phyloP scores from a whole-genome alignment of 805 yeast species.

The Komagataella pseudopastoris region DNA sequence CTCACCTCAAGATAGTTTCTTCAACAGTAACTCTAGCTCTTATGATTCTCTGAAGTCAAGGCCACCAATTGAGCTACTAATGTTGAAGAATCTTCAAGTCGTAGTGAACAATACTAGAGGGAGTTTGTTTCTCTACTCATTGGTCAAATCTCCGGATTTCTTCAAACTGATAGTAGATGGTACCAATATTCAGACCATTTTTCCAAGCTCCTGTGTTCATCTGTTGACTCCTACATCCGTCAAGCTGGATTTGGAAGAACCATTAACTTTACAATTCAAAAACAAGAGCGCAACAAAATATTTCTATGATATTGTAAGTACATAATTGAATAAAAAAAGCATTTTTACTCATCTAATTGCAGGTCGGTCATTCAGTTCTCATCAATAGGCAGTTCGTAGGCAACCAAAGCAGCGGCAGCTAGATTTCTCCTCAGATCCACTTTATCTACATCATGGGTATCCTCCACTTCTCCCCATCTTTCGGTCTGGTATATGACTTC shows the following conservation, averaged over 20 bases:
- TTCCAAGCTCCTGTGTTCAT: background rate
- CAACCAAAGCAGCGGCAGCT: conserved; percentile 60
- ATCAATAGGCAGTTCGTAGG: conserved; percentile 12
- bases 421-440: conserved; percentile 78
- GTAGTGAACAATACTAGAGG: background rate
- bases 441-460: conserved; percentile 94
- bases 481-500: conserved; percentile 79
- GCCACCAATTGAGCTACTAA: background rate
- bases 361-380: background rate
- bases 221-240: background rate
- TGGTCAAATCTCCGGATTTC: background rate
- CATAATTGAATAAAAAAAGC: background rate
- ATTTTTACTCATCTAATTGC: background rate
- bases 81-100: background rate
- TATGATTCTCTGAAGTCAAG: background rate
- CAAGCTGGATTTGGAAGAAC: background rate
- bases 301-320: background rate
- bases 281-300: background rate
- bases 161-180: background rate
- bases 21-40: background rate
- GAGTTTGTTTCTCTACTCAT: background rate
- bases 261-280: background rate
- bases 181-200: background rate
- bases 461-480: conserved; percentile 98
- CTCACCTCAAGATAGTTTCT: background rate